Conservation (phyloP, 768 basidiomycete genomes). For the Mycena leptocephala region DNA sequence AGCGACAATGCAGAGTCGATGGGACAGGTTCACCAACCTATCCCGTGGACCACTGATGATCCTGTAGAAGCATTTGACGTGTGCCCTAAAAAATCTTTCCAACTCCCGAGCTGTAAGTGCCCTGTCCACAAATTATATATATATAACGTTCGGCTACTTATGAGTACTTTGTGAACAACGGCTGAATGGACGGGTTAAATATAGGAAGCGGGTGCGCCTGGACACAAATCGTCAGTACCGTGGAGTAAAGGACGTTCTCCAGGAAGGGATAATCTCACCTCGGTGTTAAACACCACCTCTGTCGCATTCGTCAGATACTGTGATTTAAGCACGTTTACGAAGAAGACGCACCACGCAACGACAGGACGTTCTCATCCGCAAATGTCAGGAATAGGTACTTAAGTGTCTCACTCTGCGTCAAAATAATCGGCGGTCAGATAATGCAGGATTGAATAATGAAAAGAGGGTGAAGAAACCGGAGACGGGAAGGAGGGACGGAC, state of each 20-base stretch:
- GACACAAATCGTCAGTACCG: not conserved
- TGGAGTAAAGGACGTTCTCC: not conserved
- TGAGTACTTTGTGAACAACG: constrained; percentile 20
- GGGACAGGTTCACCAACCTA: too few relatives aligned
- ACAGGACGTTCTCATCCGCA: constrained; percentile 78
- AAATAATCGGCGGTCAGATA: too few relatives aligned
- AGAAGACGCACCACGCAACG: constrained; percentile 74
- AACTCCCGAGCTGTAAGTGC: too few relatives aligned
- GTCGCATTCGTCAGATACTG: not conserved
- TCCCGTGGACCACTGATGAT: too few relatives aligned
- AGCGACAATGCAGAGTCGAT: too few relatives aligned
- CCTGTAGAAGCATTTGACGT: too few relatives aligned
- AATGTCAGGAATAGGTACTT: constrained; percentile 95
- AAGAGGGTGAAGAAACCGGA: not conserved
- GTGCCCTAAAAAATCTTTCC: too few relatives aligned
- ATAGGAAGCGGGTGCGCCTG: constrained; percentile 26
- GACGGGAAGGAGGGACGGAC: constrained; percentile 39
- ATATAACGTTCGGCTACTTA: not conserved
- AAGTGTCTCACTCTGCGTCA: constrained; percentile 83
- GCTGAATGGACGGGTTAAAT: constrained; percentile 19
- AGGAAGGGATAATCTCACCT: constrained; percentile 61
- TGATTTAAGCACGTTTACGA: not conserved
- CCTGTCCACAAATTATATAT: not conserved
- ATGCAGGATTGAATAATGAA: not conserved
- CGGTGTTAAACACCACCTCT: constrained; percentile 95